Evolutionary conservation across 2,329 filamentous ascomycete genomes (phyloP).

Genomic region (Aspergillus viridinutans): DNA sequence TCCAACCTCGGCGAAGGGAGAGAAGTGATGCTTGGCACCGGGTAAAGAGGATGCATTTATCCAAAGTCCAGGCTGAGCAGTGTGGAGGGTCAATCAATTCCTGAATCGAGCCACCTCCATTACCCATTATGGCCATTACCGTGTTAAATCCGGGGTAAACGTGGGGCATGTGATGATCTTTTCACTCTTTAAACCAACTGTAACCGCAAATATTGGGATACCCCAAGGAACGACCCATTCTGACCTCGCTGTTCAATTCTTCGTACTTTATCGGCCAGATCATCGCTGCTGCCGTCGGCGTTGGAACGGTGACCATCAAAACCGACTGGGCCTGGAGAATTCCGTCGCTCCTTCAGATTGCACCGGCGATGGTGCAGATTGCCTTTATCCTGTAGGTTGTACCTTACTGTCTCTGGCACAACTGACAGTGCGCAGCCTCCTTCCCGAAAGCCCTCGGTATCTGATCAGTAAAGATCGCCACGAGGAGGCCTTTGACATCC

Average conservation of each 20-base stretch:
- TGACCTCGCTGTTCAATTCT: constrained; percentile 59
- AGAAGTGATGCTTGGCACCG: neutral
- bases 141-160: neutral
- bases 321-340: constrained; percentile 46
- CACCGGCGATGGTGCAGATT: constrained; percentile 23
- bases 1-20: too few species aligned
- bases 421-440: constrained; percentile 15
- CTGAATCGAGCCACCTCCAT: neutral
- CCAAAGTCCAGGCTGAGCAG: neutral
- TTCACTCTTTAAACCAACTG: neutral
- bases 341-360: constrained; percentile 44
- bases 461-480: constrained; percentile 24
- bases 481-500: constrained; percentile 25
- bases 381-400: constrained; percentile 22
- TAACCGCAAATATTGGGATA: constrained; percentile 43
- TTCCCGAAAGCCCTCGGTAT: constrained; percentile 25
- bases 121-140: neutral
- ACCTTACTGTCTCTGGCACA: neutral
- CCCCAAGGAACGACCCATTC: constrained; percentile 57
- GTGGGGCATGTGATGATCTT: neutral
- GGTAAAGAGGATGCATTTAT: constrained; percentile 5
- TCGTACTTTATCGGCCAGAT: constrained; percentile 33
- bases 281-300: constrained; percentile 23
- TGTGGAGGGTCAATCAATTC: neutral
- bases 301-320: constrained; percentile 30